Evolutionary conservation across 257 asterid species (phyloP).

Genomic region (Gardenia jasminoides): DNA sequence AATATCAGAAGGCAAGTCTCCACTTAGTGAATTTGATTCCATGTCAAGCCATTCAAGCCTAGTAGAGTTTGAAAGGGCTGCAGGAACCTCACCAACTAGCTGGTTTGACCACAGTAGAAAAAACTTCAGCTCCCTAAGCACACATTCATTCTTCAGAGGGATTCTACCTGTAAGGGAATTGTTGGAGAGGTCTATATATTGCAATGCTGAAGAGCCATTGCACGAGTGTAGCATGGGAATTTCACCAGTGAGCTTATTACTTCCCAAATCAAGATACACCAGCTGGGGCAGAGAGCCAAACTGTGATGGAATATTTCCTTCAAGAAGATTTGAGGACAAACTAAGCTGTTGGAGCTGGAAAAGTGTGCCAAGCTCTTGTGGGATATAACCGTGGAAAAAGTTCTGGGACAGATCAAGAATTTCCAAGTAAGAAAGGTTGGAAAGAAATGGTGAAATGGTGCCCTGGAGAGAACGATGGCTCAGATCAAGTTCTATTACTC

Average conservation of each 20-base stretch:
- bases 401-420: slow-evolving; percentile 74
- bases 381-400: slow-evolving; percentile 57
- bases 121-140: slow-evolving; percentile 44
- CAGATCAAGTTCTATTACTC: slow-evolving; percentile 58
- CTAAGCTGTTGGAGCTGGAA: slow-evolving; percentile 52
- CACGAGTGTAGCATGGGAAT: slow-evolving; percentile 59
- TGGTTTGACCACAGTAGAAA: slow-evolving; percentile 82
- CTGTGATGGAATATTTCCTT: slow-evolving; percentile 55
- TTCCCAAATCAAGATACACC: slow-evolving; percentile 68
- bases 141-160: slow-evolving; percentile 47
- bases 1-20: slow-evolving; percentile 57
- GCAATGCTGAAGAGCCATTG: slow-evolving; percentile 46
- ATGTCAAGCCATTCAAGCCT: slow-evolving; percentile 76
- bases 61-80: slow-evolving; percentile 53
- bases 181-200: slow-evolving; percentile 76
- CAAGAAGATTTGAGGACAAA: slow-evolving; percentile 55
- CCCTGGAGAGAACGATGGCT: slow-evolving; percentile 60
- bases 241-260: slow-evolving; percentile 53
- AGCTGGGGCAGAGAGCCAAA: slow-evolving; percentile 41
- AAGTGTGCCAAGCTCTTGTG: slow-evolving; percentile 51
- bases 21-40: slow-evolving; percentile 56
- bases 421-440: slow-evolving; percentile 41
- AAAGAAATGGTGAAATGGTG: slow-evolving; percentile 52
- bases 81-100: slow-evolving; percentile 58
- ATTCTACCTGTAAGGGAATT: slow-evolving; percentile 63